Conservation (phyloP, 441 rosid genomes). For the Metrosideros polymorpha region DNA sequence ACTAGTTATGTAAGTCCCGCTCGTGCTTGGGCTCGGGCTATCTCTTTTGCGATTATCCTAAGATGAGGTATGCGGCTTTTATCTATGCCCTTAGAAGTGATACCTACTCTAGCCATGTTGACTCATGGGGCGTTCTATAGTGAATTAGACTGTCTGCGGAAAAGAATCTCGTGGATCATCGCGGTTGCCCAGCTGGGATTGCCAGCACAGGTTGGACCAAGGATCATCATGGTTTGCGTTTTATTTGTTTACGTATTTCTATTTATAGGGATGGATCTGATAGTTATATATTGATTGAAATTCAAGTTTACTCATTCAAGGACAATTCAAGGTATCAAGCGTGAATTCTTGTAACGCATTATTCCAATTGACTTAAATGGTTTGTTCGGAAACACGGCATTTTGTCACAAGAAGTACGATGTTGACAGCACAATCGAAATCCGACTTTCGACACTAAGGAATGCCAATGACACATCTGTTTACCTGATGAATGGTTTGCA, state of each 20-base stretch:
- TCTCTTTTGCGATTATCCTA: not conserved
- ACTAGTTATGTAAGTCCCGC: rapidly evolving
- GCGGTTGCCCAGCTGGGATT: not conserved
- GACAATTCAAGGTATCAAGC: not conserved
- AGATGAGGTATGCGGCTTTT: not conserved
- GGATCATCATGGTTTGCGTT: not conserved
- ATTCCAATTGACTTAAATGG: not conserved
- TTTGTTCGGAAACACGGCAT: not conserved
- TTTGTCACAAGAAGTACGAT: not conserved
- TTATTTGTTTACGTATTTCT: not conserved
- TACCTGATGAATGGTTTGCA: not conserved
- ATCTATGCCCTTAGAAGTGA: not conserved
- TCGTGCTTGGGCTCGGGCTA: not conserved
- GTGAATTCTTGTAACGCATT: not conserved
- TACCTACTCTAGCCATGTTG: not conserved
- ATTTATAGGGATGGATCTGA: not conserved
- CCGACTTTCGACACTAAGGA: not conserved
- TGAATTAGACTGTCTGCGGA: rapidly evolving
- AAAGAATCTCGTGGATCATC: not conserved
- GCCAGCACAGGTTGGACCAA: too few species aligned
- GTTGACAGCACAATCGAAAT: not conserved
- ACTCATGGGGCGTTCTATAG: not conserved
- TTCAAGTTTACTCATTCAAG: not conserved
- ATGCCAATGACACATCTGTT: not conserved
- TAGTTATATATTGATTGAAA: not conserved